phyloP scores from a whole-genome alignment of 257 asterid species.

The Nicotiana tabacum region DNA sequence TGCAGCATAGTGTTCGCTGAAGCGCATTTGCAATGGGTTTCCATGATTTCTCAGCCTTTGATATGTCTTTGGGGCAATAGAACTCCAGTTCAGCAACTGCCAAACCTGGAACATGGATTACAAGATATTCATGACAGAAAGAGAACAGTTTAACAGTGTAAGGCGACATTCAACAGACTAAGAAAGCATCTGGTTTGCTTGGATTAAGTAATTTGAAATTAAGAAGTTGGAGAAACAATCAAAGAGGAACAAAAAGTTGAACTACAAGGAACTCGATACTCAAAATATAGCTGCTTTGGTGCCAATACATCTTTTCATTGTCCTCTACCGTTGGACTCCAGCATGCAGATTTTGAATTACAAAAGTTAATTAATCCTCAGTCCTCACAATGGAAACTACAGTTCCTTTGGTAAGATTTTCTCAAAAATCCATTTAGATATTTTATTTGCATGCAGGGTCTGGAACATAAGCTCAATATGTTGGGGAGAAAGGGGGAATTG shows the following conservation, averaged over 20 bases:
- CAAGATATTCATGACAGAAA: neutral
- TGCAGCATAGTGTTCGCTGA: conserved; percentile 60
- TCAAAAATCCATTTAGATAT: neutral
- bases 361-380: neutral
- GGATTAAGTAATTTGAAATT: neutral
- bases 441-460: neutral
- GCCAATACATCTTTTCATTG: neutral
- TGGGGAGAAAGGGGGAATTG: neutral
- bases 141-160: neutral
- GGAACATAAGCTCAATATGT: neutral
- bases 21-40: conserved; percentile 74
- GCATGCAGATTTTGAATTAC: neutral
- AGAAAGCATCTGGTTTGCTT: neutral
- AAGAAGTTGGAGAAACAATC: neutral
- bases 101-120: conserved; percentile 36
- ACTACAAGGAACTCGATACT: neutral
- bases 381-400: neutral
- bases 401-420: neutral
- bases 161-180: neutral
- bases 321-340: neutral
- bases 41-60: conserved; percentile 84
- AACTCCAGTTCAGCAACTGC: conserved; percentile 80
- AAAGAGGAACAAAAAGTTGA: neutral
- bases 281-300: neutral
- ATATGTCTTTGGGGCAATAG: conserved; percentile 47